Base-by-base conservation (phyloP, 331 rosid genomes). In the Malus hybrid region DNA sequence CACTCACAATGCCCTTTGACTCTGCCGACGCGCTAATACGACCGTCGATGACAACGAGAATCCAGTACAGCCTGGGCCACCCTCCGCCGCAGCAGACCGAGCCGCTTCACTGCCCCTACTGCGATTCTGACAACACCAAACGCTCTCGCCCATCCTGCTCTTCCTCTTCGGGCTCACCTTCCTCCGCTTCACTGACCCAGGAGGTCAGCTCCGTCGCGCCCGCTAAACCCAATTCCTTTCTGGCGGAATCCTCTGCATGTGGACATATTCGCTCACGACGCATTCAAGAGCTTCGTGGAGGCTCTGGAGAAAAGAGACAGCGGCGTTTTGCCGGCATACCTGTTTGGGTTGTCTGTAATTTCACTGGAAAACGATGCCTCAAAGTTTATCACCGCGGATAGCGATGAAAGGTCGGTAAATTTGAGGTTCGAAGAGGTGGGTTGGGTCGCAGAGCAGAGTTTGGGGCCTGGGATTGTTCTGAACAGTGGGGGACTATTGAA, bases 381-480 rank as follows among this genome's bases (percentile, higher is more conserved):
- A 8, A 78, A 70, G 84, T 75, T 78, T 8, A 7, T 83, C 7
- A 34, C 79, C 4, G 85, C 81, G 42, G 89, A 80, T 6, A 39
- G 24, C 12, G 93, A 87, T 12, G 36, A 10, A 31, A 68, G 81
- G 72, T 48, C 78, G 4, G 13, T 78, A 82, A 66, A 65, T 74
- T 61, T 15, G 81, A 86, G 59, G 79, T 67, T 90, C 19, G 71
- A 42, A 52, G 91, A 91, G 80, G 74, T 89, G 50, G 81, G 79
- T 24, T 56, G 42, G 46, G 22, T 63, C 74, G 88, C 65, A 22
- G 91, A 84, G 78, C 69, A 76, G 71, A 74, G 87, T 55, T 74
- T 77, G 68, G 93, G 93, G 24, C 84, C 96, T 6, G 97, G 99
- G 29, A 68, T 90, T 80, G 77, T 87, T 31, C 81, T 92, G 80